Evolutionary conservation across 441 rosid genomes (phyloP).

Genomic region (Macaranga tanarius): DNA sequence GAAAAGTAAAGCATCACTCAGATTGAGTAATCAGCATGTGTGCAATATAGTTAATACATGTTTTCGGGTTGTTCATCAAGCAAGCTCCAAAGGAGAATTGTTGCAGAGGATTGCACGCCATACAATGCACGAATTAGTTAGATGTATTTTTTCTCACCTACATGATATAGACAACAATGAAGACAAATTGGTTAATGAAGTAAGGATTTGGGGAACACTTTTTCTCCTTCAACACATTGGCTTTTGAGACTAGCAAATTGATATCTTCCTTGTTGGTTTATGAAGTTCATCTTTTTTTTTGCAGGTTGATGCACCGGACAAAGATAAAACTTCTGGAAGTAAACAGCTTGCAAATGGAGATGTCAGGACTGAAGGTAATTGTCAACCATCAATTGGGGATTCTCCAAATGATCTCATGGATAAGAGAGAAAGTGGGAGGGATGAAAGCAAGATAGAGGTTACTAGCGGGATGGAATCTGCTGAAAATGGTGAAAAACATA

Average conservation of each 20-base stretch:
- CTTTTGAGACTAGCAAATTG: neutral
- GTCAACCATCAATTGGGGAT: neutral
- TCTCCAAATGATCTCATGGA: neutral
- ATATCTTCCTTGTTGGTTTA: too few species aligned
- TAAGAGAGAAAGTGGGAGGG: neutral
- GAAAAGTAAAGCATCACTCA: conserved; percentile 76
- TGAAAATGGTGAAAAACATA: conserved; percentile 24
- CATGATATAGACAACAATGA: conserved; percentile 1
- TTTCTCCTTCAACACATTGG: neutral
- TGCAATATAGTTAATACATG: conserved; percentile 85
- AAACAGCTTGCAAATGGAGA: conserved; percentile 13
- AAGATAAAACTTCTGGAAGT: neutral
- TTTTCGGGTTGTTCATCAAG: conserved; percentile 87
- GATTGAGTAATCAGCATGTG: conserved; percentile 79
- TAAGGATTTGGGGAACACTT: neutral
- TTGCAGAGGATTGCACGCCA: conserved; percentile 91
- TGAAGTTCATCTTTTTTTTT: neutral
- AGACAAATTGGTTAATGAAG: conserved; percentile 9
- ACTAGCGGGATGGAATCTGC: conserved; percentile 3
- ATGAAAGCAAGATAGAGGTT: conserved; percentile 4
- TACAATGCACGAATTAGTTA: conserved; percentile 86
- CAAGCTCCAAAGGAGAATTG: conserved; percentile 79
- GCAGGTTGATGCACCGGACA: conserved; percentile 11
- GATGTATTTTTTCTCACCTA: conserved; percentile 68
- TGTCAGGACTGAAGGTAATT: conserved; percentile 5